Conservation (phyloP, 2,329 filamentous ascomycete genomes). For the Keithomyces neogunnii region DNA sequence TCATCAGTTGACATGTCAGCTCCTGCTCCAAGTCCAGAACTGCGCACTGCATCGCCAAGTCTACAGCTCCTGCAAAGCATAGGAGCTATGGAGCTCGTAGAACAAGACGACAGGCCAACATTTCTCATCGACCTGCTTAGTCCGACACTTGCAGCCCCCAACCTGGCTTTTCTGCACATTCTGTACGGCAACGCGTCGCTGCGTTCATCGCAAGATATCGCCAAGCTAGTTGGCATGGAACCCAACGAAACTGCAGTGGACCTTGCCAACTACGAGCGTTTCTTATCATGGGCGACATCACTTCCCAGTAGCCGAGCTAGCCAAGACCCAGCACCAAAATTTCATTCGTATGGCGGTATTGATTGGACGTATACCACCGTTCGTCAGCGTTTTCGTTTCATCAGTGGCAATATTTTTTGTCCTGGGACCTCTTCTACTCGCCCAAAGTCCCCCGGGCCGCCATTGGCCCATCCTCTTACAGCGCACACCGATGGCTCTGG, state of each 20-base stretch:
- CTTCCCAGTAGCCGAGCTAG: slow-evolving; percentile 43
- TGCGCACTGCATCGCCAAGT: slow-evolving; percentile 35
- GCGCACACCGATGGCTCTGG: slow-evolving; percentile 6
- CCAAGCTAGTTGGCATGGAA: slow-evolving; percentile 47
- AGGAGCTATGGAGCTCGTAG: slow-evolving; percentile 63
- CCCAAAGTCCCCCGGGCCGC: slow-evolving; percentile 29
- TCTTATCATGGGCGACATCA: slow-evolving; percentile 61
- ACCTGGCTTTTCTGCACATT: slow-evolving; percentile 46
- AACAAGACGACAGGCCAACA: slow-evolving; percentile 68
- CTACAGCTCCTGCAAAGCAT: slow-evolving; percentile 53
- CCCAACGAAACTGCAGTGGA: slow-evolving; percentile 29
- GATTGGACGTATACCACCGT: slow-evolving; percentile 65
- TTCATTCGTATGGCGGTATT: slow-evolving; percentile 53
- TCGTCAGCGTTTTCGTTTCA: slow-evolving; percentile 57
- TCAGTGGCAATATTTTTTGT: slow-evolving; percentile 45
- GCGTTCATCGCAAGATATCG: slow-evolving; percentile 44
- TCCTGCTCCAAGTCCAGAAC: slow-evolving; percentile 44
- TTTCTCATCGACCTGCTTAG: slow-evolving; percentile 65
- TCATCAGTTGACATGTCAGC: slow-evolving; percentile 46
- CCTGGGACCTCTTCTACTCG: slow-evolving; percentile 17
- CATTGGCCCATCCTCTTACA: slow-evolving; percentile 26
- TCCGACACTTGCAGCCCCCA: slow-evolving; percentile 37
- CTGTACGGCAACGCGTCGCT: slow-evolving; percentile 63
- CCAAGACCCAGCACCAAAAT: slow-evolving; percentile 43
- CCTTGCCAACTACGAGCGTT: slow-evolving; percentile 46